A percentile compares a stretch with the other conserved stretches of the same genome.
Evolutionary conservation across 352 stramenopile species (phyloP).

Genomic region (Globisporangium irregulare): DNA sequence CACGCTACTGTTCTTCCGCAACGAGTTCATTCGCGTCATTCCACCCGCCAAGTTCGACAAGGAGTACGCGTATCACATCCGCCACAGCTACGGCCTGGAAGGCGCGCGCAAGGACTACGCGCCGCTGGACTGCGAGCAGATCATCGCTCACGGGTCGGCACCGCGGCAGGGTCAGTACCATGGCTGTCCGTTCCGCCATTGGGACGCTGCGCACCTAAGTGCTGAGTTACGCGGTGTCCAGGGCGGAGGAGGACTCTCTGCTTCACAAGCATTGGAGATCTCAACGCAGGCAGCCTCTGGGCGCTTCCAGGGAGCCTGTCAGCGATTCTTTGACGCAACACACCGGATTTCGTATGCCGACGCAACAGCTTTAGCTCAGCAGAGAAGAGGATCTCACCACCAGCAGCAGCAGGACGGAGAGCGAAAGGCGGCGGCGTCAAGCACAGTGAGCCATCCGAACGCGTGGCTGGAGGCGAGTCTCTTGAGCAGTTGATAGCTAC

Average conservation of each 20-base stretch:
- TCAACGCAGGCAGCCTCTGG: slow-evolving; percentile 28
- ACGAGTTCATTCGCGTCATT: slow-evolving; percentile 65
- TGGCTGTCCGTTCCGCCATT: slow-evolving; percentile 81
- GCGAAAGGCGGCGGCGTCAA: too few relatives aligned
- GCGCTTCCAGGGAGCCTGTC: too few relatives aligned
- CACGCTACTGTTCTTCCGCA: slow-evolving; percentile 71
- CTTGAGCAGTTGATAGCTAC: not conserved
- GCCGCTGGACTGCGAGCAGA: slow-evolving; percentile 53
- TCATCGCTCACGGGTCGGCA: slow-evolving; percentile 34
- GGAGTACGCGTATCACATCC: slow-evolving; percentile 86
- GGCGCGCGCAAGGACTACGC: slow-evolving; percentile 70
- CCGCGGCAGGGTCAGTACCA: slow-evolving; percentile 58
- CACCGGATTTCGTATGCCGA: too few relatives aligned
- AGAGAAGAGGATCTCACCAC: too few relatives aligned
- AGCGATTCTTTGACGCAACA: too few relatives aligned
- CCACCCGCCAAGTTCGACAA: slow-evolving; percentile 68
- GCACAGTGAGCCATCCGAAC: too few relatives aligned
- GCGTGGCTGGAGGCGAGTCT: too few relatives aligned
- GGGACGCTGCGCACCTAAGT: slow-evolving; percentile 41
- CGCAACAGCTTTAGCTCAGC: too few relatives aligned
- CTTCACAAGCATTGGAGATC: slow-evolving; percentile 25
- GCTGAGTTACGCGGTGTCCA: slow-evolving; percentile 32
- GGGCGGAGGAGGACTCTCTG: too few relatives aligned
- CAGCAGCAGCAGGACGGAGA: too few relatives aligned
- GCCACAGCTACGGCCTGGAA: slow-evolving; percentile 84